These are phyloP conservation scores for Aspergillus homomorphus DNA, from an alignment of 495 filamentous ascomycete species.

Conservation along the genomic window DNA sequence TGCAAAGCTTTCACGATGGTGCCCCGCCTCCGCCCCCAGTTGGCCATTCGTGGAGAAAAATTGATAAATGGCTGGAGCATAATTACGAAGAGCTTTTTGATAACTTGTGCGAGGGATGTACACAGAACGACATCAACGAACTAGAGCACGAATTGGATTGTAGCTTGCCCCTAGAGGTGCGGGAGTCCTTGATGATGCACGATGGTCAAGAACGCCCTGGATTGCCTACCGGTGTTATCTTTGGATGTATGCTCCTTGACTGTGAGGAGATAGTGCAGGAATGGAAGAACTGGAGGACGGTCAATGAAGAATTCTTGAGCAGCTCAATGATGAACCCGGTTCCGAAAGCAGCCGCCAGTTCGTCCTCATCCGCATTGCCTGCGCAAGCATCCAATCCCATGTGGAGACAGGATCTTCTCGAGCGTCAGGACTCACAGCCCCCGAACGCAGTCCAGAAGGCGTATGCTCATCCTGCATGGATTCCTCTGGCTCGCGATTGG, in stretches of 20 bases:
- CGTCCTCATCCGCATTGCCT: constrained; percentile 53
- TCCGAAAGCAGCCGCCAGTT: constrained; percentile 65
- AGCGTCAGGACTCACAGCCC: constrained; percentile 85
- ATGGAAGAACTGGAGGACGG: constrained; percentile 92
- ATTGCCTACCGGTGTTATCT: constrained; percentile 86
- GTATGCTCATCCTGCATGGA: constrained; percentile 94
- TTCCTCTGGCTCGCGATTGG: constrained; percentile 95
- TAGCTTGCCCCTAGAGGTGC: constrained; percentile 87
- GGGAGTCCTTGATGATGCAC: constrained; percentile 85
- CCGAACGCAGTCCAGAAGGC: constrained; percentile 82
- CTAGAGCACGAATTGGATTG: constrained; percentile 95
- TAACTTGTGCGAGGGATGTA: constrained; percentile 86
- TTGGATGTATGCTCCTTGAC: constrained; percentile 91
- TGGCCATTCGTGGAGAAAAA: constrained; percentile 84
- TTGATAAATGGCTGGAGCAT: constrained; percentile 89
- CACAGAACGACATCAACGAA: constrained; percentile 93
- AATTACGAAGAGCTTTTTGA: constrained; percentile 94
- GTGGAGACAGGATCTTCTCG: constrained; percentile 83
- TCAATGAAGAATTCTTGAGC: constrained; percentile 82
- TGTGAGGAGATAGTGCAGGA: constrained; percentile 98
- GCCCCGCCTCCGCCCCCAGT: constrained; percentile 86
- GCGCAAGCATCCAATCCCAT: constrained; percentile 53
- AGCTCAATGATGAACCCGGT: constrained; percentile 48
- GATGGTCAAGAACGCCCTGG: constrained; percentile 96
- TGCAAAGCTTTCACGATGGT: constrained; percentile 94